Percentiles rank a stretch among this genome's conserved stretches.
phyloP scores from a whole-genome alignment of 805 yeast species.

The Trichomonascus vanleenenianus region DNA sequence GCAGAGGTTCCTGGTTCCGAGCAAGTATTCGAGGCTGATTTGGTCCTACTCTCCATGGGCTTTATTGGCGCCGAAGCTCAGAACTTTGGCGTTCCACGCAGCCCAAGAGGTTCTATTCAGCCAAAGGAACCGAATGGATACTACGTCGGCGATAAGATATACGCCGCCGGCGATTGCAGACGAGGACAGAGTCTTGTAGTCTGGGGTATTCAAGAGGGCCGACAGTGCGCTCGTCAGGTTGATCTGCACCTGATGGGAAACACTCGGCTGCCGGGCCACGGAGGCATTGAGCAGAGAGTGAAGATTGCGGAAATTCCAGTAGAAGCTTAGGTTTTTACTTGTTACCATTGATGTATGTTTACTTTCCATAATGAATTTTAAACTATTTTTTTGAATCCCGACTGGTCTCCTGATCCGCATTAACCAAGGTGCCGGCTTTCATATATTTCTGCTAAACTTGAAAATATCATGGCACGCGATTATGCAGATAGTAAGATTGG shows the following conservation, averaged over 20 bases:
- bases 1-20: conserved; percentile 93
- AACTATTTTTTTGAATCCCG: too few relatives aligned
- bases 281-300: conserved; percentile 74
- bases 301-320: too few relatives aligned
- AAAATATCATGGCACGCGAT: too few relatives aligned
- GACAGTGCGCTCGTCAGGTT: conserved; percentile 95
- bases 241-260: conserved; percentile 72
- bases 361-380: too few relatives aligned
- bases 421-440: too few relatives aligned
- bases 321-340: too few relatives aligned
- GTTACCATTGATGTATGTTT: too few relatives aligned
- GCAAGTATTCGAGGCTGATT: conserved; percentile 89
- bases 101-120: conserved; percentile 78
- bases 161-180: conserved; percentile 98
- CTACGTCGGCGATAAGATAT: conserved; percentile 64
- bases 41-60: conserved; percentile 93
- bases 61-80: conserved; percentile 93
- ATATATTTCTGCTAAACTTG: too few relatives aligned
- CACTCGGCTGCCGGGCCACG: conserved; percentile 86
- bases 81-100: conserved; percentile 54
- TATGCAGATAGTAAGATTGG: too few relatives aligned
- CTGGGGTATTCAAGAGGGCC: conserved; percentile 99
- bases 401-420: too few relatives aligned
- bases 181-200: conserved; percentile 97
- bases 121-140: conserved; percentile 57